Evolutionary conservation across 164 flowering plant species (phyloP), one percentile per base, ranked within the genome.

Genomic region (Kalanchoe fedtschenkoi): DNA sequence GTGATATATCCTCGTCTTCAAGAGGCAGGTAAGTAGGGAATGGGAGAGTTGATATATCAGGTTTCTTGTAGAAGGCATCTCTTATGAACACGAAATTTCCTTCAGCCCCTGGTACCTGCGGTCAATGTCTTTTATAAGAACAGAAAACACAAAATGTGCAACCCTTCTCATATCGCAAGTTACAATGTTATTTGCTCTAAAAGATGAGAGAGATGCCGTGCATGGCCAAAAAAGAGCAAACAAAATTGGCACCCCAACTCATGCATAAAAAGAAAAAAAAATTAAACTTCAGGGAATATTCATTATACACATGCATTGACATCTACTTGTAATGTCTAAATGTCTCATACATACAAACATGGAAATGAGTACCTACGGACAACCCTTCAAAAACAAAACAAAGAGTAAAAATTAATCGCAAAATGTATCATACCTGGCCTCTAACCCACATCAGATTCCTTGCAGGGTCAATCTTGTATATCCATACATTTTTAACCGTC

Each of bases 81-180:
- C 71, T 87, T 71, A 93, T 75, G 67, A 84, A 88, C 34, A 93
- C 97, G 76, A 90, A 93, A 70, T 83, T 87, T 60, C 99, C 99
- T 75, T 73, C 79, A 4, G 95, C 85, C 33, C 99, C 99, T 28
- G 99, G 99, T 62, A 93, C 95, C 98, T 93, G 81, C 32, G 67
- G 35, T 34, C 15, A 14, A 34, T 30, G 21, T 15, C 13, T 24
- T 32, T 58, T 58, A 15, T 8, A 21, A 3, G 61, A 11, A 7
- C 19, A 0, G 46, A 21, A 60, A 34, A 14, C 5, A 17, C 53
- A 61, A 6, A 5, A 19, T 7, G 33, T 15, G 5, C 24, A 22
- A 47, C 19, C 11, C 53, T 47, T 22, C 54, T 47, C 51, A 6
- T 47, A 47, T 22, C 54, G 24, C 28, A 47, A 47, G 22, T 11